phyloP scores from a whole-genome alignment of 108 stramenopile species.

The Licmophora abbreviata region DNA sequence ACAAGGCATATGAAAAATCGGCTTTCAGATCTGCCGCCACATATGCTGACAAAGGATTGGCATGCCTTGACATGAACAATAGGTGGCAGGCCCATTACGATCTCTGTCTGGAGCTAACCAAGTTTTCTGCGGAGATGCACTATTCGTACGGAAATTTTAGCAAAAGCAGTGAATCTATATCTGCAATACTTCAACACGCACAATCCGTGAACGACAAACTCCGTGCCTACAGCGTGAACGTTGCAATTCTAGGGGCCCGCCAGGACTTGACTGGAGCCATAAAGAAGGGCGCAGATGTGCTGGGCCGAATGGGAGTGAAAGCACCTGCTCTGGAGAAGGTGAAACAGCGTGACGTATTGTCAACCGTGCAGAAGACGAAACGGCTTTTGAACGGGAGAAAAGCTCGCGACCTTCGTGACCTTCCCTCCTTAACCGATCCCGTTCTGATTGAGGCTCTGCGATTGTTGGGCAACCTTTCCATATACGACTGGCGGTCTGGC shows the following conservation, averaged over 20 bases:
- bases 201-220: constrained; percentile 23
- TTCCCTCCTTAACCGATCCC: background rate
- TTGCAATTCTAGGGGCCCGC: constrained; percentile 3
- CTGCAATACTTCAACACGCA: constrained; percentile 17
- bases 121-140: constrained; percentile 11
- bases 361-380: background rate
- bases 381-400: background rate
- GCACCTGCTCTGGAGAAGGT: too few relatives aligned
- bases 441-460: background rate
- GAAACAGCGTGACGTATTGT: too few relatives aligned
- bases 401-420: background rate
- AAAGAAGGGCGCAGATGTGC: too few relatives aligned
- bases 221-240: constrained; percentile 14
- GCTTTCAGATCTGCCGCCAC: constrained; percentile 27
- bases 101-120: constrained; percentile 22
- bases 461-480: background rate
- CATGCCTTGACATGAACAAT: constrained; percentile 10
- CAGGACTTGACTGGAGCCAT: too few relatives aligned
- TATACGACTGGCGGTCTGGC: background rate
- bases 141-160: constrained; percentile 10
- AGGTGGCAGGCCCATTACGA: constrained; percentile 20
- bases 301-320: constrained; percentile 6
- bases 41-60: constrained; percentile 15
- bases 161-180: constrained; percentile 2
- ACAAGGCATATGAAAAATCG: constrained; percentile 22